These are phyloP conservation scores for Salix dunnii DNA, from an alignment of 345 rosid genomes.

Conservation along the genomic window DNA sequence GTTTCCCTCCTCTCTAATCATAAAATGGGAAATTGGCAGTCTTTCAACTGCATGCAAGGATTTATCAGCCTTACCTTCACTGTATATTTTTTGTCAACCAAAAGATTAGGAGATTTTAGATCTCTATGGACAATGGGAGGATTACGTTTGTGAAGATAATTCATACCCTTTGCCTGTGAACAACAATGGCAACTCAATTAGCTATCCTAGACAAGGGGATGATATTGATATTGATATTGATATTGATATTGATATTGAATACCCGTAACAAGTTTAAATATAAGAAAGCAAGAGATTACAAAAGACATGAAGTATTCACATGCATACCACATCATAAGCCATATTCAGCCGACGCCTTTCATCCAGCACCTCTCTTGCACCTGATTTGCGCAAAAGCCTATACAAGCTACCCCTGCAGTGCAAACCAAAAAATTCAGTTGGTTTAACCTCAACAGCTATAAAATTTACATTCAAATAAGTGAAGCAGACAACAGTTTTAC, in stretches of 20 bases:
- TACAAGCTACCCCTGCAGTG: conserved; percentile 91
- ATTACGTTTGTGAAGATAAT: conserved; percentile 89
- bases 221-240: not conserved
- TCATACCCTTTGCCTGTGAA: conserved; percentile 96
- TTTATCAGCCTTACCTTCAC: conserved; percentile 58
- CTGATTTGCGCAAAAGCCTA: conserved; percentile 86
- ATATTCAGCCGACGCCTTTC: conserved; percentile 89
- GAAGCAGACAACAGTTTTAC: not conserved
- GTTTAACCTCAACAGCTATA: conserved; percentile 5
- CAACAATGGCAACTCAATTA: conserved; percentile 13
- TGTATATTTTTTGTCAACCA: conserved; percentile 95
- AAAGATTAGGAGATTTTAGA: conserved; percentile 92
- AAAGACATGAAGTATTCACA: conserved; percentile 6
- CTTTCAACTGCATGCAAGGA: not conserved
- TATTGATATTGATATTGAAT: not conserved
- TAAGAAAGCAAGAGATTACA: not conserved
- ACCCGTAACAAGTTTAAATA: not conserved
- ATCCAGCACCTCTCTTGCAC: conserved; percentile 76
- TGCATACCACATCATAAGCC: conserved; percentile 97
- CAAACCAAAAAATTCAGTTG: conserved; percentile 23
- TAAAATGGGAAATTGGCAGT: conserved; percentile 1
- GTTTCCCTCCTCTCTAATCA: not conserved
- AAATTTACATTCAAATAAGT: not conserved
- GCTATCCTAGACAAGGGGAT: conserved; percentile 4
- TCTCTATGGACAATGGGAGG: conserved; percentile 99